These are phyloP conservation scores for Chenopodium formosanum DNA, from an alignment of 148 eudicot species.

Conservation along the genomic window DNA sequence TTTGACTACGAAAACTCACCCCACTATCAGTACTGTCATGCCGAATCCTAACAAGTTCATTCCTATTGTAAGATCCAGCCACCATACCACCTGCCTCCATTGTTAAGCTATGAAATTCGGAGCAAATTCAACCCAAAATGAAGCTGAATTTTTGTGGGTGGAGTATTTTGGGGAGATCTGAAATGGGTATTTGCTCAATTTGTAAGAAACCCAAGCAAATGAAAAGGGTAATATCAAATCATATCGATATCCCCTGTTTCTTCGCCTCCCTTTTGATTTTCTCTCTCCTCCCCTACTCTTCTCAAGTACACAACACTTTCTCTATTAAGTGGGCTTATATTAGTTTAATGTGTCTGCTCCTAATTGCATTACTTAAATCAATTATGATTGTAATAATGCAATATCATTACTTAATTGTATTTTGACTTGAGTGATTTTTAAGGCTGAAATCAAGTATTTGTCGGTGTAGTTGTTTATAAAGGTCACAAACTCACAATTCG, in stretches of 20 bases:
- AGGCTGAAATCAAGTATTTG: too few species aligned
- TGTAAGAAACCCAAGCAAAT: slow-evolving; percentile 7
- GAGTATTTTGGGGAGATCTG: slow-evolving; percentile 23
- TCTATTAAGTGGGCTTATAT: slow-evolving; percentile 11
- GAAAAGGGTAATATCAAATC: slow-evolving; percentile 14
- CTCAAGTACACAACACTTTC: background rate
- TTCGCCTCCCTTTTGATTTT: slow-evolving; percentile 22
- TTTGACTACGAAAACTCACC: slow-evolving; percentile 35
- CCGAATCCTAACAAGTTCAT: slow-evolving; percentile 82
- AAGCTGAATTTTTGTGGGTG: slow-evolving; percentile 5
- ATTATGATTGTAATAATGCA: slow-evolving; percentile 17
- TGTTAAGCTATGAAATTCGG: background rate
- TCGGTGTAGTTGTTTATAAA: too few species aligned
- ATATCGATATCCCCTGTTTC: background rate
- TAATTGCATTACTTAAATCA: background rate
- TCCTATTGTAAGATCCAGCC: slow-evolving; percentile 85
- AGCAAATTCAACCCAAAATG: slow-evolving; percentile 4
- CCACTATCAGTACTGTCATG: slow-evolving; percentile 80
- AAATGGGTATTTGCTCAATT: slow-evolving; percentile 26
- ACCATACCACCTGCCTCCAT: slow-evolving; percentile 93
- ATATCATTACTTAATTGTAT: background rate
- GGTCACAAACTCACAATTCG: too few species aligned
- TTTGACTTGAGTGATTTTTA: background rate
- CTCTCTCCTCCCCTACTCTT: slow-evolving; percentile 6
- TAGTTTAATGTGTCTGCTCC: background rate